Conservation (phyloP, 495 filamentous ascomycete genomes). For the Apodospora peruviana region DNA sequence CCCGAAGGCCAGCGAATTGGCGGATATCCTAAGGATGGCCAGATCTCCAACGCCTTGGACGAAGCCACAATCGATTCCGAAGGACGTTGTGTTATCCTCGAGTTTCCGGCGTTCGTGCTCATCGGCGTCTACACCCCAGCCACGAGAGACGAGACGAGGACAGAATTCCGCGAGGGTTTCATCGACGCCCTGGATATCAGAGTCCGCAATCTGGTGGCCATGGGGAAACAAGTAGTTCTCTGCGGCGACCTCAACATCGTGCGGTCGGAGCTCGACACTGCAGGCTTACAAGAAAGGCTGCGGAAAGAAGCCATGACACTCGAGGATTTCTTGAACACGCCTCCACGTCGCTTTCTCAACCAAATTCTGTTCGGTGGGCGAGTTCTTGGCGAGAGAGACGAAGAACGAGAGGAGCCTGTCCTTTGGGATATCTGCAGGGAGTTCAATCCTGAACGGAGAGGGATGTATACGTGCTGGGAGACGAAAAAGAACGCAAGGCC, state of each 20-base stretch:
- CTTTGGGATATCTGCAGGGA: constrained; percentile 82
- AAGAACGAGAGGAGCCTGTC: constrained; percentile 65
- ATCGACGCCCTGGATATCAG: constrained; percentile 73
- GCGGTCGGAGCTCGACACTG: constrained; percentile 64
- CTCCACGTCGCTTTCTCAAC: constrained; percentile 79
- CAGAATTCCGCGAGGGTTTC: constrained; percentile 77
- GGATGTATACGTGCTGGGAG: constrained; percentile 89
- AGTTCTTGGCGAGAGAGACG: constrained; percentile 64
- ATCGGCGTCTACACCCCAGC: constrained; percentile 89
- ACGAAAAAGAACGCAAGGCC: constrained; percentile 63
- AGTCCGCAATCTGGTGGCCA: constrained; percentile 72
- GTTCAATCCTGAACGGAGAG: constrained; percentile 70
- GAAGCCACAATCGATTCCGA: constrained; percentile 27
- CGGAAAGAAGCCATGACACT: constrained; percentile 49
- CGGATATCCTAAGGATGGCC: not conserved
- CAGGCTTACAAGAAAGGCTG: constrained; percentile 61
- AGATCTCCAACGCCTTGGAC: not conserved
- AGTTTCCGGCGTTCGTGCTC: constrained; percentile 92
- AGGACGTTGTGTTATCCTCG: constrained; percentile 85
- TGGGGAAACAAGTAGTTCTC: constrained; percentile 77
- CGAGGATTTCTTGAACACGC: constrained; percentile 57
- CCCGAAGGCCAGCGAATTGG: constrained; percentile 74
- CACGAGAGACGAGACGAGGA: constrained; percentile 75
- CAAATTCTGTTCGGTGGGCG: constrained; percentile 69
- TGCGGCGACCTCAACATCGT: constrained; percentile 91